Conservation (phyloP, 2,329 filamentous ascomycete species). For the Aureobasidium vineae region DNA sequence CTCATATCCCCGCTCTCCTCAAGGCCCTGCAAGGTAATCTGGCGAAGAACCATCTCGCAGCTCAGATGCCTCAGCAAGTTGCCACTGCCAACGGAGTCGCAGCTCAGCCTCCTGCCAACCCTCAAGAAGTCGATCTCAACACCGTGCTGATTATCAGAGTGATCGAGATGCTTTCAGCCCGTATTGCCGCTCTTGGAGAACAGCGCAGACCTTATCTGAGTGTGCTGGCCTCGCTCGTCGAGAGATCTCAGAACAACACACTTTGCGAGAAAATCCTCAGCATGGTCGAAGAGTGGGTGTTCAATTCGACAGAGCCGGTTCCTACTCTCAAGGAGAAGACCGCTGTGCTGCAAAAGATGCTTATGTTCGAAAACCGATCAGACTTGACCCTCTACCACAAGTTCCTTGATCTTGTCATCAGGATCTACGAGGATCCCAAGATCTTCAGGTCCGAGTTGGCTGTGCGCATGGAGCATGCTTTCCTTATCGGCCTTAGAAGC, state of each 20-base stretch:
- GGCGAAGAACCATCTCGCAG: slow-evolving; percentile 84
- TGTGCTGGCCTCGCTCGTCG: slow-evolving; percentile 88
- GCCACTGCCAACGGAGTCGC: slow-evolving; percentile 45
- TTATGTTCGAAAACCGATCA: slow-evolving; percentile 82
- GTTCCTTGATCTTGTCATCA: slow-evolving; percentile 93
- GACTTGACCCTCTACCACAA: slow-evolving; percentile 85
- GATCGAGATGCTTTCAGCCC: slow-evolving; percentile 84
- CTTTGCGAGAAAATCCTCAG: slow-evolving; percentile 90
- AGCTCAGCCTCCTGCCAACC: slow-evolving; percentile 59
- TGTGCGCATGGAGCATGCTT: slow-evolving; percentile 95
- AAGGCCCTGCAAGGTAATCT: slow-evolving; percentile 90
- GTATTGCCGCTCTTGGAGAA: slow-evolving; percentile 91
- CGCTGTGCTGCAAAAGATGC: slow-evolving; percentile 98
- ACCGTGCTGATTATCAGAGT: slow-evolving; percentile 91
- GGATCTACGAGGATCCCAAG: slow-evolving; percentile 97
- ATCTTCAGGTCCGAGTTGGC: slow-evolving; percentile 94
- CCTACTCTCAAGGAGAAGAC: slow-evolving; percentile 99
- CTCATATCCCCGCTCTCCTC: slow-evolving; percentile 84
- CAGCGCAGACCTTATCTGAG: slow-evolving; percentile 91
- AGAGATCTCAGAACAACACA: slow-evolving; percentile 83
- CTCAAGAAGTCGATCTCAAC: slow-evolving; percentile 82
- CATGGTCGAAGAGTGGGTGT: slow-evolving; percentile 96
- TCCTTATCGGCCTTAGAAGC: slow-evolving; percentile 90
- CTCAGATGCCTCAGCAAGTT: slow-evolving; percentile 61
- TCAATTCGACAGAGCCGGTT: slow-evolving; percentile 90